These are phyloP conservation scores for Dictyostelium brefeldianum DNA, from an alignment of 78 protist species.

Conservation along the genomic window DNA sequence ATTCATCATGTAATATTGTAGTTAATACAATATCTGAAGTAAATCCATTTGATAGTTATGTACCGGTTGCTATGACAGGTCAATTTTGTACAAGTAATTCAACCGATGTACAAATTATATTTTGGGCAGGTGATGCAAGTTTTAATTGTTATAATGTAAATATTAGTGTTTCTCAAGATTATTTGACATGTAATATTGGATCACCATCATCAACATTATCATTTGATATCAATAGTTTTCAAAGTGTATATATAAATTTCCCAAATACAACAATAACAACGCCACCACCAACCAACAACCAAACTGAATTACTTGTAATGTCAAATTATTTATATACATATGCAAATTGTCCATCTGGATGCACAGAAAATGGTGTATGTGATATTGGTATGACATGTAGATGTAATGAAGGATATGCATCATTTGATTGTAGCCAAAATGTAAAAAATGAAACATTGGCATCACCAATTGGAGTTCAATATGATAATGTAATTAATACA, in stretches of 20 bases:
- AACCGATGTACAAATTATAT: not conserved
- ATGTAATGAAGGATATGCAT: constrained; percentile 14
- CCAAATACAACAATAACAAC: not conserved
- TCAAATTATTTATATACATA: not conserved
- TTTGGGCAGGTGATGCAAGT: not conserved
- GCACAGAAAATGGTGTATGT: constrained; percentile 5
- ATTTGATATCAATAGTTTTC: not conserved
- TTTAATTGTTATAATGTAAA: not conserved
- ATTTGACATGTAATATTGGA: not conserved
- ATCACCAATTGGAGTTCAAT: not conserved
- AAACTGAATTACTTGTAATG: not conserved
- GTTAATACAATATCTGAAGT: not conserved
- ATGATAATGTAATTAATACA: not conserved
- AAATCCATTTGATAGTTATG: not conserved
- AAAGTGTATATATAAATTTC: not conserved
- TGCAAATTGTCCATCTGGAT: not conserved
- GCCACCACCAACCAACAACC: not conserved
- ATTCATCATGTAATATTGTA: not conserved
- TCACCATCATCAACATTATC: not conserved
- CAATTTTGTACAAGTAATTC: not conserved
- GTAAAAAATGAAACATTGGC: not conserved
- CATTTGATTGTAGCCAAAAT: constrained; percentile 4
- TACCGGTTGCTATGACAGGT: not conserved
- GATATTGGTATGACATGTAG: not conserved
- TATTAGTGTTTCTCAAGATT: not conserved